Conservation (phyloP, 352 stramenopile genomes). For the Elongisporangium senticosum region DNA sequence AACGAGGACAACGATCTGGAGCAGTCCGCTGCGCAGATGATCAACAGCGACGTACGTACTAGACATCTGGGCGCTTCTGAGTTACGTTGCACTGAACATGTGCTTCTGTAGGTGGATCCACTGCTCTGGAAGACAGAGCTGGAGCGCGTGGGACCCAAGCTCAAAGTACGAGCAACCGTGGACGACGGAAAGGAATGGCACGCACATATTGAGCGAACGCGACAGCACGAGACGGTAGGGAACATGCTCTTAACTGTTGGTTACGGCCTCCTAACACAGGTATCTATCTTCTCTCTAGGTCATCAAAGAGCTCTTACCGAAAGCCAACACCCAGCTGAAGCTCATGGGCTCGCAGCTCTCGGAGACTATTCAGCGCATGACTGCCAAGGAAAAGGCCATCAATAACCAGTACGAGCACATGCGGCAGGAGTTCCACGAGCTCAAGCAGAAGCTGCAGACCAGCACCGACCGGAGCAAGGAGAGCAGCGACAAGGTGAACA, state of each 20-base stretch:
- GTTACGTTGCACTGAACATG: background rate
- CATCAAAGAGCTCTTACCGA: conserved; percentile 51
- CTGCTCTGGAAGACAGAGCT: conserved; percentile 82
- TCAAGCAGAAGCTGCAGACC: conserved; percentile 58
- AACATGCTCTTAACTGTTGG: background rate
- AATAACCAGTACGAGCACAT: conserved; percentile 80
- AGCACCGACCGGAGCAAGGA: conserved; percentile 66
- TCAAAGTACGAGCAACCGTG: conserved; percentile 55
- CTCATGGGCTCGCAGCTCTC: conserved; percentile 48
- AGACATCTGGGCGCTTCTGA: background rate
- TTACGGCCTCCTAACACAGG: background rate
- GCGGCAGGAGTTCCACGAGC: conserved; percentile 53
- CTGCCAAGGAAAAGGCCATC: conserved; percentile 68
- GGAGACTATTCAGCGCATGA: conserved; percentile 58
- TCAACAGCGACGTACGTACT: conserved; percentile 45
- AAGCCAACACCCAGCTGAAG: conserved; percentile 53
- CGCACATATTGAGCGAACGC: conserved; percentile 68
- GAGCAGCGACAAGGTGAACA: conserved; percentile 57
- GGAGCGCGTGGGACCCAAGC: conserved; percentile 67
- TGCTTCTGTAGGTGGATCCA: conserved; percentile 41
- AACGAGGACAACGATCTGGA: conserved; percentile 51
- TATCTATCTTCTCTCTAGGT: conserved; percentile 12
- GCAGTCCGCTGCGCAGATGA: conserved; percentile 82
- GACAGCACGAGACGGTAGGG: conserved; percentile 54
- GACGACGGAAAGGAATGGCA: conserved; percentile 77